Evolutionary conservation across 176 grass and related monocot genomes (phyloP), one percentile per base, ranked within the genome.

Genomic region (Zea mays): DNA sequence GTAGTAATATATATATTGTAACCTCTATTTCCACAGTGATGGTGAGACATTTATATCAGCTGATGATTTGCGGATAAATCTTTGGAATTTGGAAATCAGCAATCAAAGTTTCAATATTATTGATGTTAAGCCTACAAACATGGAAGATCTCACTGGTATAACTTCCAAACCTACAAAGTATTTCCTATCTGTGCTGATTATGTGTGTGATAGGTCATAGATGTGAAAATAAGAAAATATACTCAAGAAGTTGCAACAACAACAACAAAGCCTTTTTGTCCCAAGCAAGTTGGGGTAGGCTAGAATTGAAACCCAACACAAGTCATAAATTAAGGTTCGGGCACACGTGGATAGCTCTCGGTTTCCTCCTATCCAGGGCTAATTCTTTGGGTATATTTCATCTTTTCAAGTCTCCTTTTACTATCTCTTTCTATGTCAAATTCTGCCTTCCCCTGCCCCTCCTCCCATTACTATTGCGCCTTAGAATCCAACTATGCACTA

Each of bases 91-190:
- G 77, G 87, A 97, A 97, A 88, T 93, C 35, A 97, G 85, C 83
- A 93, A 88, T 44, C 93, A 93, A 68, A 97, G 93, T 82, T 97
- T 93, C 72, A 97, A 93, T 81, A 97, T 97, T 84, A 74, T 97
- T 79, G 93, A 97, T 76, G 90, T 97, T 52, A 97, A 93, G 83
- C 93, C 93, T 77, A 80, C 87, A 79, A 93, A 97, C 63, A 97
- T 97, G 93, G 93, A 97, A 80, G 90, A 93, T 62, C 87, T 97
- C 44, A 97, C 87, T 59, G 93, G 93, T 97, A 90, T 84, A 56
- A 61, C 43, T 73, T 86, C n/a, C 43, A 62, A 66, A 68, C 57
- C 52, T 67, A 62, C 52, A 67, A 82, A 74, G 20, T 86, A 11
- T 74, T 76, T 85, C 21, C 49, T 68, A 77, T 6, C 69, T 71